Conservation (phyloP, 2,329 filamentous ascomycete genomes). For the Beauveria varroae region DNA sequence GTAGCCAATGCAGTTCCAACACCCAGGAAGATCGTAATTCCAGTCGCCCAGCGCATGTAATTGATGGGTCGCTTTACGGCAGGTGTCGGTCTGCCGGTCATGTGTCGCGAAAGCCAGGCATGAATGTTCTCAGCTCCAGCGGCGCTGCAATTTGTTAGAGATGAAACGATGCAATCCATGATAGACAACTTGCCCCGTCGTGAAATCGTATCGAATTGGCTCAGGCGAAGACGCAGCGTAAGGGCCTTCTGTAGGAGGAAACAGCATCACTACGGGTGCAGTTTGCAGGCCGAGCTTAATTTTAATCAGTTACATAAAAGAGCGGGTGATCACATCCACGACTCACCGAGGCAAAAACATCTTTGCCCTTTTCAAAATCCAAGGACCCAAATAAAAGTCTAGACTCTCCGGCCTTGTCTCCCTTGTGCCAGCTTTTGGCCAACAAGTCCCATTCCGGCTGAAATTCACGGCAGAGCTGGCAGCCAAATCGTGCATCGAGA, state of each 20-base stretch:
- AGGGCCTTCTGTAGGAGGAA: conserved; percentile 76
- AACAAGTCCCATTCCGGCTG: conserved; percentile 91
- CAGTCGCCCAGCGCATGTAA: conserved; percentile 66
- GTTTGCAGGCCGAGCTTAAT: conserved; percentile 83
- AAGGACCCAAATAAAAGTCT: conserved; percentile 74
- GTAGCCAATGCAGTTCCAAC: conserved; percentile 60
- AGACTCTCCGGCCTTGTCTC: conserved; percentile 66
- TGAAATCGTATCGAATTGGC: conserved; percentile 80
- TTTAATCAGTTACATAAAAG: neutral
- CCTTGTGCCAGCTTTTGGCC: conserved; percentile 77
- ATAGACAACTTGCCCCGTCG: conserved; percentile 53
- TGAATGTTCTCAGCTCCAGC: conserved; percentile 72
- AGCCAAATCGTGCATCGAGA: conserved; percentile 74
- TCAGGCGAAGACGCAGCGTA: conserved; percentile 62
- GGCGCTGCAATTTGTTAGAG: conserved; percentile 40
- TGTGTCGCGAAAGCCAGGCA: conserved; percentile 68
- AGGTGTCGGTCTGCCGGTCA: conserved; percentile 72
- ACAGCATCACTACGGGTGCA: conserved; percentile 81
- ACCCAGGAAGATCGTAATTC: conserved; percentile 62
- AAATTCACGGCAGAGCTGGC: conserved; percentile 80
- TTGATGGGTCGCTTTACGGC: conserved; percentile 78
- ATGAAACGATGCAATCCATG: neutral
- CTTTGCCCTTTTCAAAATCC: conserved; percentile 80
- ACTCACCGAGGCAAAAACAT: conserved; percentile 76
- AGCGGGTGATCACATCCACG: neutral